Evolutionary conservation across 177 flowering plant genomes (phyloP), one percentile per base, ranked within the genome.

Genomic region (Vitis hybrid): DNA sequence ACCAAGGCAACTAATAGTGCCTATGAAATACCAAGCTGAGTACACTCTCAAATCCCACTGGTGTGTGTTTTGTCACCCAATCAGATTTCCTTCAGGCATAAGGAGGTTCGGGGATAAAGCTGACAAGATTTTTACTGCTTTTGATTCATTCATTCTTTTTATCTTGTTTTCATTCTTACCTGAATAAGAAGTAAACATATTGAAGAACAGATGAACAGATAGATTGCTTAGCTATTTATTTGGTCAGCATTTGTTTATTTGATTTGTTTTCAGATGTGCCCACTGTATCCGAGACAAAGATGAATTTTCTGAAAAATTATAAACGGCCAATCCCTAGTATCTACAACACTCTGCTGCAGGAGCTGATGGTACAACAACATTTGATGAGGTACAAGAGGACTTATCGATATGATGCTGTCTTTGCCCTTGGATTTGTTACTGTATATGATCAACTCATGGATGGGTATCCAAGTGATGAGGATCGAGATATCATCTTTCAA

Each of bases 381-480:
- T 71, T 95, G 81, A 86, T 84, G 88, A 84, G 86, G 78, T 89
- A 91, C 83, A 95, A 91, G 86, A 86, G 66, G 78, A 79, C 89
- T 4, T 87, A 85, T 68, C 78, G 81, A 20, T 95, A 95, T 75
- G 98, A 95, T 73, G 79, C 97, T 10, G 91, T 95, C 6, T 95
- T 95, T 79, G 99, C 97, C 61, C 97, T 95, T 57, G 99, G 99
- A 22, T 93, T 95, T 79, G 98, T 95, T 50, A 93, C 99, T 57
- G 91, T 95, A 5, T 95, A 83, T 73, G 97, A 95, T 83, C 90
- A 86, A 67, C 94, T 95, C 68, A 91, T 95, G 98, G 97, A 93
- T 52, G 99, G 99, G 2, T 95, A 91, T 75, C 94, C 94, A 2
- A 86, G 89, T 73, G 89, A 89, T 62, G 96, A 85, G 72, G 99